Evolutionary conservation across 306 rosid species (phyloP).

Genomic region (Carpinus viminea): DNA sequence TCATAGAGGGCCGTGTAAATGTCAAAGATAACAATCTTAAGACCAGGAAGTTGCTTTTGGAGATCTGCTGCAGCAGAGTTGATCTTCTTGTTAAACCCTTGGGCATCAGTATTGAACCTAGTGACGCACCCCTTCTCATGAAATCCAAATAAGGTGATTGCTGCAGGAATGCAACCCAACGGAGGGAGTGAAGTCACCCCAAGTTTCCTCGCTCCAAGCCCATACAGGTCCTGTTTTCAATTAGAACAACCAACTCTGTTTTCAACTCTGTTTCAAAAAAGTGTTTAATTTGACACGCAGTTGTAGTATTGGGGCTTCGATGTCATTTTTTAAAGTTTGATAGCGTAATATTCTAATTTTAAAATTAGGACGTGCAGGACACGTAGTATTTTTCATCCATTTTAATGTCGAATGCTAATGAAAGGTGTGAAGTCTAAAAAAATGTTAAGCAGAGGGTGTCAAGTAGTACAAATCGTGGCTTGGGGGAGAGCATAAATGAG

Average conservation of each 20-base stretch:
- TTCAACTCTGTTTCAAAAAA: no score
- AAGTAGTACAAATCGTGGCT: no score
- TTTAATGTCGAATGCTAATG: no score
- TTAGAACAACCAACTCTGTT: conserved; percentile 9
- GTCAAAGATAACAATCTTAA: conserved; percentile 75
- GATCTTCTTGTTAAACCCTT: conserved; percentile 72
- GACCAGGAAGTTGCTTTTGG: conserved; percentile 74
- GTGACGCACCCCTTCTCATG: conserved; percentile 67
- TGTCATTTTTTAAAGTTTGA: no score
- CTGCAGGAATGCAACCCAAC: conserved; percentile 85
- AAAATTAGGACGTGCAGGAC: no score
- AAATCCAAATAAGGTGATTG: conserved; percentile 64
- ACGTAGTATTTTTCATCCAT: no score
- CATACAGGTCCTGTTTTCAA: conserved; percentile 60
- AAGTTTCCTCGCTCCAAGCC: conserved; percentile 80
- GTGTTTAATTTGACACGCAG: no score
- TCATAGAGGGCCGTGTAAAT: conserved; percentile 73
- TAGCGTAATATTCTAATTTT: no score
- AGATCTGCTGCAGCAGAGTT: conserved; percentile 63
- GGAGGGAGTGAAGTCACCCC: conserved; percentile 97
- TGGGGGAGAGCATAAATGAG: no score
- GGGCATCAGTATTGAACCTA: conserved; percentile 69
- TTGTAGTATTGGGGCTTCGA: no score
- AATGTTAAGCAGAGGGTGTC: no score
- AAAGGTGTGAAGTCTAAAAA: no score